A percentile compares a stretch with the other conserved stretches of the same genome.
Conservation (phyloP, 208 protist species). For the Wallacemonas collosoma region DNA sequence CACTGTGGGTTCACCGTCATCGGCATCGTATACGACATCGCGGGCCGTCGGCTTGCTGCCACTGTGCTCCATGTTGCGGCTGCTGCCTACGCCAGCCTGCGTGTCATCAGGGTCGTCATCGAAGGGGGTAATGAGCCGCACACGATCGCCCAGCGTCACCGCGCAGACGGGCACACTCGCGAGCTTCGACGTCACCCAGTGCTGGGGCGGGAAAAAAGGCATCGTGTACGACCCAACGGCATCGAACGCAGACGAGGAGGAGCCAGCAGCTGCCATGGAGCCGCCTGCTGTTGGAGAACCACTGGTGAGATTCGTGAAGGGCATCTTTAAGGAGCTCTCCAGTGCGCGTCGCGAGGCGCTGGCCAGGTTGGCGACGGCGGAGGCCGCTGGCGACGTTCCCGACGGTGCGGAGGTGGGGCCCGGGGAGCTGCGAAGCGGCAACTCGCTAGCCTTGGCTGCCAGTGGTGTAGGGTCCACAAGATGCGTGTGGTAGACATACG, state of each 20-base stretch:
- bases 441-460: conserved; percentile 15
- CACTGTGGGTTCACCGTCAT: conserved; percentile 60
- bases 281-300: neutral
- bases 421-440: conserved; percentile 25
- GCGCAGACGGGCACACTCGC: conserved; percentile 41
- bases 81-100: neutral
- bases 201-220: conserved; percentile 21
- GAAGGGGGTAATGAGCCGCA: conserved; percentile 50
- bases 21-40: conserved; percentile 74
- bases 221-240: neutral
- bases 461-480: conserved; percentile 43
- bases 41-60: conserved; percentile 22
- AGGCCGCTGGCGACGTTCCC: neutral
- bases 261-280: neutral
- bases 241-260: neutral
- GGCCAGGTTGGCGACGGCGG: conserved; percentile 7
- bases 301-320: conserved; percentile 17
- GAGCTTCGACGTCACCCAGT: conserved; percentile 45
- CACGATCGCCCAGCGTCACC: conserved; percentile 66
- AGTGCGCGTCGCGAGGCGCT: conserved; percentile 1
- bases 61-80: neutral
- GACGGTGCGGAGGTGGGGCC: neutral
- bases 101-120: conserved; percentile 14
- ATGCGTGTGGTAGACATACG: conserved; percentile 74
- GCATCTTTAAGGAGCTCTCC: conserved; percentile 12